Evolutionary conservation across 352 stramenopile species (phyloP).

Genomic region (Globisporangium sylvaticum): DNA sequence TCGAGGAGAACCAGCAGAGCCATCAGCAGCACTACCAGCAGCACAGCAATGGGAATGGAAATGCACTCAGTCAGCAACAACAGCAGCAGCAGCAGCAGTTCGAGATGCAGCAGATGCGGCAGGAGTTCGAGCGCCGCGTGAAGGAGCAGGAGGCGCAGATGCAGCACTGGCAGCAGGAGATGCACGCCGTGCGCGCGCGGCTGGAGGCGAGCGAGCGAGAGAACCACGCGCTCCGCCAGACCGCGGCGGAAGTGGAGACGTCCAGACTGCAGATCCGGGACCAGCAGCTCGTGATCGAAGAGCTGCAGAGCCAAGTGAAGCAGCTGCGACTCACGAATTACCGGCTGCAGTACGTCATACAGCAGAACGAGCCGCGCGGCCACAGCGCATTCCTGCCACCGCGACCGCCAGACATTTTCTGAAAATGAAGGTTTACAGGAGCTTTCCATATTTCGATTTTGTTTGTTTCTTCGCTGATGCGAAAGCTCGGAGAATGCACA

Average conservation of each 20-base stretch:
- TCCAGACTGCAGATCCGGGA: constrained; percentile 42
- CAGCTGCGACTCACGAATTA: constrained; percentile 68
- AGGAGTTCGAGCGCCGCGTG: constrained; percentile 41
- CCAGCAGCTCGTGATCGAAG: constrained; percentile 64
- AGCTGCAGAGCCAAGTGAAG: constrained; percentile 66
- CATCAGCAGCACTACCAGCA: constrained; percentile 13
- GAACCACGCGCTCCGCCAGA: constrained; percentile 47
- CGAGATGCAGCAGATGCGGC: constrained; percentile 42
- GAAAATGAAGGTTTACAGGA: background rate
- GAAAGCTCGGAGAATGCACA: background rate
- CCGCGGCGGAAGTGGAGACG: constrained; percentile 37
- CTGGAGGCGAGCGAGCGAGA: constrained; percentile 46
- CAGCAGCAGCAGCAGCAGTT: constrained; percentile 23
- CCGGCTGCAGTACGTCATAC: constrained; percentile 64
- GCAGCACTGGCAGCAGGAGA: constrained; percentile 47
- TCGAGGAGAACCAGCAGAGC: background rate
- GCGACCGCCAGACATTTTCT: constrained; percentile 71
- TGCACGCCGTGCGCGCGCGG: constrained; percentile 39
- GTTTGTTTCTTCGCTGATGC: background rate
- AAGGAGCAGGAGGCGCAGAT: constrained; percentile 43
- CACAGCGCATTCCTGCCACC: constrained; percentile 47
- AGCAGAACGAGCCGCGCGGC: constrained; percentile 55
- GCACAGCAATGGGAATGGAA: background rate
- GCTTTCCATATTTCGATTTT: background rate
- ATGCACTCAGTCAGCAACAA: constrained; percentile 8